Conservation (phyloP, 2,329 filamentous ascomycete species). For the Phyllosticta citrichinensis region DNA sequence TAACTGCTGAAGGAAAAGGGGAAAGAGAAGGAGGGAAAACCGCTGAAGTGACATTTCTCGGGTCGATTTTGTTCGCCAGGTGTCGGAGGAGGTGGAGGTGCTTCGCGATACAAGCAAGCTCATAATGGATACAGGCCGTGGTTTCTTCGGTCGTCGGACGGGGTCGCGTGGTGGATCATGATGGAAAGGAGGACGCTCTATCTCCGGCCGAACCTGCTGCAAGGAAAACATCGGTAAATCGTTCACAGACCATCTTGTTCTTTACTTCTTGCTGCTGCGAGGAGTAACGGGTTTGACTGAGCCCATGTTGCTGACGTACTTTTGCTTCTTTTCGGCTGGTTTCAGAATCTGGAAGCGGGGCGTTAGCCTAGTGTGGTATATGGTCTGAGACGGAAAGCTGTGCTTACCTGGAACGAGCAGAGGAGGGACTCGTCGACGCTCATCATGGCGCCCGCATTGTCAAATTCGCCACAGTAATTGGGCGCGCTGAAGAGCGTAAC, state of each 20-base stretch:
- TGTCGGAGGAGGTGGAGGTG: not conserved
- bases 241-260: constrained; percentile 18
- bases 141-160: constrained; percentile 9
- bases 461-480: constrained; percentile 99
- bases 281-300: constrained; percentile 61
- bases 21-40: not conserved
- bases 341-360: constrained; percentile 70
- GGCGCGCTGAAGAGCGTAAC: constrained; percentile 96
- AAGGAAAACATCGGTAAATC: constrained; percentile 36
- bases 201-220: constrained; percentile 92
- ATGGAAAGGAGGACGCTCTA: constrained; percentile 39
- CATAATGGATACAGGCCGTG: constrained; percentile 10
- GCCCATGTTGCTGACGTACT: constrained; percentile 73
- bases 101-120: constrained; percentile 9
- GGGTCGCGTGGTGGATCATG: constrained; percentile 10
- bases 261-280: constrained; percentile 51
- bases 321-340: constrained; percentile 99
- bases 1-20: not conserved
- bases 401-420: constrained; percentile 89
- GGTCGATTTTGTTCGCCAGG: not conserved
- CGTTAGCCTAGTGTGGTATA: constrained; percentile 14
- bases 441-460: constrained; percentile 99
- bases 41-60: not conserved
- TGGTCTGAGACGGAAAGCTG: not conserved
- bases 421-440: constrained; percentile 96